Conservation (phyloP, 352 stramenopile species). For the Globisporangium canariense region DNA sequence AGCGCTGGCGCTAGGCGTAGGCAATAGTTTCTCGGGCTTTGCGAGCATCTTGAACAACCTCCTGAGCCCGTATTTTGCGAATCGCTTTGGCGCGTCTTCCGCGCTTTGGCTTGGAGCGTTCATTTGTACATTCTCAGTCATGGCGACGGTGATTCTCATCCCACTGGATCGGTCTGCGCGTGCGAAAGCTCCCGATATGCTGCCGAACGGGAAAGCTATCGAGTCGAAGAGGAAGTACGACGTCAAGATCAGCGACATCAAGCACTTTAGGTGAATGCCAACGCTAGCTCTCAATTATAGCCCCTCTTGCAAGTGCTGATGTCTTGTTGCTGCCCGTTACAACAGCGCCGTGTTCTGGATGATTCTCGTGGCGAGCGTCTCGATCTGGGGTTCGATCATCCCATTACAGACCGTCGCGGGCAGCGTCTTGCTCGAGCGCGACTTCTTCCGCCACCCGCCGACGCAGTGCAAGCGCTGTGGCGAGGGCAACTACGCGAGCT, state of each 20-base stretch:
- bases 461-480: conserved; percentile 31
- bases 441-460: conserved; percentile 44
- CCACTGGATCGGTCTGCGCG: conserved; percentile 43
- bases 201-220: conserved; percentile 31
- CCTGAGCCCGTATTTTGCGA: conserved; percentile 61
- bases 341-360: conserved; percentile 60
- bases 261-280: conserved; percentile 31
- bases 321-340: not conserved
- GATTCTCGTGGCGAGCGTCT: conserved; percentile 58
- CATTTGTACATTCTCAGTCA: conserved; percentile 42
- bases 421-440: conserved; percentile 72
- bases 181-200: conserved; percentile 19
- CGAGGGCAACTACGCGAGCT: conserved; percentile 33
- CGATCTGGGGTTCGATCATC: conserved; percentile 78
- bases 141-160: conserved; percentile 44
- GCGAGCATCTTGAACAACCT: conserved; percentile 82
- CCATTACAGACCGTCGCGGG: conserved; percentile 84
- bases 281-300: not conserved
- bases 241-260: conserved; percentile 38
- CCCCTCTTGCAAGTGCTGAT: not conserved
- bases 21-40: conserved; percentile 61
- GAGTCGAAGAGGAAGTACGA: conserved; percentile 2
- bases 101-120: conserved; percentile 66
- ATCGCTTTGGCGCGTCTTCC: conserved; percentile 40
- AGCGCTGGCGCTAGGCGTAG: conserved; percentile 82